Conservation (phyloP, 2,329 filamentous ascomycete genomes). For the Botrytis squamosa region DNA sequence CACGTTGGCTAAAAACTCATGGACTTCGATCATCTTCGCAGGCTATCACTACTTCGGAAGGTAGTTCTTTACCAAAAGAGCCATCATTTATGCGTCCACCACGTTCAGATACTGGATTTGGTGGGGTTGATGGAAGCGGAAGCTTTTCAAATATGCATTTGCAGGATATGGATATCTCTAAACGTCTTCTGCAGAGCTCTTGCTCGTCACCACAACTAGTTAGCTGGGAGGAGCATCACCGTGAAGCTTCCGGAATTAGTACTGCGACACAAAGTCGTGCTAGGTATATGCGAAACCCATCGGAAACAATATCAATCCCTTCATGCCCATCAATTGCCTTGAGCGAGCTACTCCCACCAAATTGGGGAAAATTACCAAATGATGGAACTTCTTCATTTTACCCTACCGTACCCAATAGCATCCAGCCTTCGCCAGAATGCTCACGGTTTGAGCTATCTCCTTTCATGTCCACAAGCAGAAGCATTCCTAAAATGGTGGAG, state of each 20-base stretch:
- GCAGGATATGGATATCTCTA: conserved; percentile 37
- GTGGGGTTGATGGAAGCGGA: conserved; percentile 35
- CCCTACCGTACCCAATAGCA: conserved; percentile 28
- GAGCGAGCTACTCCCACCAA: conserved; percentile 31
- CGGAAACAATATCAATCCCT: conserved; percentile 26
- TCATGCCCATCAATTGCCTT: conserved; percentile 21
- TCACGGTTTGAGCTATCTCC: conserved; percentile 30
- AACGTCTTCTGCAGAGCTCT: conserved; percentile 31
- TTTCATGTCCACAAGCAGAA: conserved; percentile 21
- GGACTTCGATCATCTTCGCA: conserved; percentile 31
- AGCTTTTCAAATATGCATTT: conserved; percentile 29
- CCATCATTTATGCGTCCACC: conserved; percentile 16
- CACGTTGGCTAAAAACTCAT: conserved; percentile 30
- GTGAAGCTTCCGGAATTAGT: conserved; percentile 27
- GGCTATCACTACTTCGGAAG: conserved; percentile 23
- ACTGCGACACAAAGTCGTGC: conserved; percentile 24
- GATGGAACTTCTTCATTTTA: conserved; percentile 32
- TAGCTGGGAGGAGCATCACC: conserved; percentile 27
- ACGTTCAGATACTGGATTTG: conserved; percentile 28
- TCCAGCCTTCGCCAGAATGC: conserved; percentile 30
- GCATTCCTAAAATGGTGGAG: conserved; percentile 17
- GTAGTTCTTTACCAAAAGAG: conserved; percentile 11
- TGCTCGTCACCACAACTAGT: conserved; percentile 32
- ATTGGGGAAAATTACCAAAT: conserved; percentile 29
- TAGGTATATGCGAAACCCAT: conserved; percentile 28